phyloP scores from a whole-genome alignment of 805 yeast species.

The Lachancea sp. region DNA sequence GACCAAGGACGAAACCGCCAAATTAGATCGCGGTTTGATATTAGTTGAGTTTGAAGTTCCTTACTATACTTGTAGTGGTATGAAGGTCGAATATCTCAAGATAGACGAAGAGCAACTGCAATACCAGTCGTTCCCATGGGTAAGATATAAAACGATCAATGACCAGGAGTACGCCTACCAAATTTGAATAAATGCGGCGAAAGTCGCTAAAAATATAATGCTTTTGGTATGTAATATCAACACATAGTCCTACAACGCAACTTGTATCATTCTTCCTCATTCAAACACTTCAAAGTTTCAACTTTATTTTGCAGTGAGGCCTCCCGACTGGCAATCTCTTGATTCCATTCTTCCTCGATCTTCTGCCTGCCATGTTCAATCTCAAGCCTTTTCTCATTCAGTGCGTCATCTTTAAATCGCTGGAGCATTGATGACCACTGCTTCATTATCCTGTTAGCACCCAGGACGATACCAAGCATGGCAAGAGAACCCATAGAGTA shows the following conservation, averaged over 20 bases:
- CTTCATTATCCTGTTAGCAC: constrained; percentile 30
- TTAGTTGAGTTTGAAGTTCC: constrained; percentile 58
- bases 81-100: constrained; percentile 58
- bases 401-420: constrained; percentile 8
- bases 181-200: constrained; percentile 7
- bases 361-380: constrained; percentile 13
- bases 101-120: constrained; percentile 56
- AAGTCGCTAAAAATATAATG: neutral
- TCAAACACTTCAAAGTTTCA: neutral
- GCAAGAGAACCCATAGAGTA: constrained; percentile 33
- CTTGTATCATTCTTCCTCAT: neutral
- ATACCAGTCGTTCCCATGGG: constrained; percentile 76
- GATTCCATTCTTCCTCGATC: constrained; percentile 1
- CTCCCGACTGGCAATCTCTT: neutral
- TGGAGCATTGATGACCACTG: constrained; percentile 24
- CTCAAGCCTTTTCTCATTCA: constrained; percentile 13
- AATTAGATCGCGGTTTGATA: constrained; percentile 22
- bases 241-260: neutral
- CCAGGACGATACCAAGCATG: constrained; percentile 28
- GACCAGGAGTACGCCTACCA: constrained; percentile 34
- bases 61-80: constrained; percentile 56
- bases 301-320: neutral
- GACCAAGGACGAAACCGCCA: constrained; percentile 13
- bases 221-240: constrained; percentile 2
- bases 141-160: constrained; percentile 48